phyloP scores from a whole-genome alignment of 2,329 filamentous ascomycete genomes.

The Arthrobotrys pseudoclavata region DNA sequence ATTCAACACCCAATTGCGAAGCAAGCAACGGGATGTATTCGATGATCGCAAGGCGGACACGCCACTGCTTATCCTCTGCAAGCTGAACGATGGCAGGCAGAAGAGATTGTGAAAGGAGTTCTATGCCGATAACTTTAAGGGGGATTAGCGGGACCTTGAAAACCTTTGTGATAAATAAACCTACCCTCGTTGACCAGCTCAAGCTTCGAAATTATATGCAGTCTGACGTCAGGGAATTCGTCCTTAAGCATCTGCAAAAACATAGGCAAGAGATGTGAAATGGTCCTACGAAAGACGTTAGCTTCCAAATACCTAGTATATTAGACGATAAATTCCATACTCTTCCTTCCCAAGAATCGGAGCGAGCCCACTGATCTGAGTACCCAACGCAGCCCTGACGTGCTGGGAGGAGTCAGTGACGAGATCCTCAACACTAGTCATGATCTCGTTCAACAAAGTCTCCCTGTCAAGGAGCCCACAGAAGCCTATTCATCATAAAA shows the following conservation, averaged over 20 bases:
- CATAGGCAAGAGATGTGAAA: conserved; percentile 96
- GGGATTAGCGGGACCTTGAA: conserved; percentile 2
- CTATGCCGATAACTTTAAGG: conserved; percentile 89
- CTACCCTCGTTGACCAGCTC: conserved; percentile 95
- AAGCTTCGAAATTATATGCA: conserved; percentile 99
- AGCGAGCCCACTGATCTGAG: conserved; percentile 95
- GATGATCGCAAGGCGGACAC: conserved; percentile 96
- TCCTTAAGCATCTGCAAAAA: conserved; percentile 99
- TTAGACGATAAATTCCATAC: conserved; percentile 70
- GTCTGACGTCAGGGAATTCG: conserved; percentile 95
- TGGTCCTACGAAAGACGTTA: conserved; percentile 75
- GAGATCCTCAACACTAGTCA: conserved; percentile 94
- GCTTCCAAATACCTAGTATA: conserved; percentile 32
- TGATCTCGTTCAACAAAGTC: conserved; percentile 92
- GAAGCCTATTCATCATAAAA: conserved; percentile 75
- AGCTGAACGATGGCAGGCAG: conserved; percentile 97
- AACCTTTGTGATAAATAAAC: not conserved
- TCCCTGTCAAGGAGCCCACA: conserved; percentile 88
- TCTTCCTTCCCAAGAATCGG: conserved; percentile 98
- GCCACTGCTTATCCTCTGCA: conserved; percentile 99
- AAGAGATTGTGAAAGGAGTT: conserved; percentile 93
- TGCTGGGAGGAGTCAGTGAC: conserved; percentile 97
- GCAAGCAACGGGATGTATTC: conserved; percentile 98
- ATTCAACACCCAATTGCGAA: conserved; percentile 93
- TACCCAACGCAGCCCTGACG: conserved; percentile 93